Evolutionary conservation across 176 grass and related monocot genomes (phyloP), one percentile per base, ranked within the genome.

Genomic region (Oryza meridionalis): DNA sequence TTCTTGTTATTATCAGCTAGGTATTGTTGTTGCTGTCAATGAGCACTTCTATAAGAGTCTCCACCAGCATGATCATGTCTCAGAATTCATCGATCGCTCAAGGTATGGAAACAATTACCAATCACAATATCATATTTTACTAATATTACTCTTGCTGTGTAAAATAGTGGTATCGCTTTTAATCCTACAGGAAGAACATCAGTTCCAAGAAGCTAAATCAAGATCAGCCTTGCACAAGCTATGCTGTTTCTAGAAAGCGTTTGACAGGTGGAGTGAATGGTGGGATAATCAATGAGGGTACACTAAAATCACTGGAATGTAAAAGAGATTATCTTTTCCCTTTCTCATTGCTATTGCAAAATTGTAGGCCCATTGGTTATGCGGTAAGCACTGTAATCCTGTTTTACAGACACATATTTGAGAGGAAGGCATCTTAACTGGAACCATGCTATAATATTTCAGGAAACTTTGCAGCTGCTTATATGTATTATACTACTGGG

Each of bases 1-100:
- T 72, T 99, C 96, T 83, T 88, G 91, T 85, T 99, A 99, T 88
- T 96, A 94, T 84, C 96, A 99, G 81, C 84, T 99, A 31, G 96
- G 96, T 24, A 91, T 96, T 46, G 80, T 99, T 64, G 91, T 96
- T 55, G 70, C 89, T 50, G 83, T 99, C 67, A 92, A 96, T 84
- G 93, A 99, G 80, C 70, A 86, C 71, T 94, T 99, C 90, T 99
- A 96, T 74, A 94, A 87, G 45, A 88, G 53, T 44, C 78, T 86
- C 6, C 80, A 90, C 73, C 92, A 81, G 75, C 86, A 65, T 33
- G 92, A 91, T 38, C 69, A 83, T 50, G 62, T 62, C 14, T 73
- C 81, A 81, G 88, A 92, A 59, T 89, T 88, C 44, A 64, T 62
- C 70, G 91, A 90, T 61, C 80, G 82, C 43, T 88, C 87, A 14